These are phyloP conservation scores for Trichoderma atrobrunneum DNA, from an alignment of 2,329 filamentous ascomycete genomes.

Conservation along the genomic window DNA sequence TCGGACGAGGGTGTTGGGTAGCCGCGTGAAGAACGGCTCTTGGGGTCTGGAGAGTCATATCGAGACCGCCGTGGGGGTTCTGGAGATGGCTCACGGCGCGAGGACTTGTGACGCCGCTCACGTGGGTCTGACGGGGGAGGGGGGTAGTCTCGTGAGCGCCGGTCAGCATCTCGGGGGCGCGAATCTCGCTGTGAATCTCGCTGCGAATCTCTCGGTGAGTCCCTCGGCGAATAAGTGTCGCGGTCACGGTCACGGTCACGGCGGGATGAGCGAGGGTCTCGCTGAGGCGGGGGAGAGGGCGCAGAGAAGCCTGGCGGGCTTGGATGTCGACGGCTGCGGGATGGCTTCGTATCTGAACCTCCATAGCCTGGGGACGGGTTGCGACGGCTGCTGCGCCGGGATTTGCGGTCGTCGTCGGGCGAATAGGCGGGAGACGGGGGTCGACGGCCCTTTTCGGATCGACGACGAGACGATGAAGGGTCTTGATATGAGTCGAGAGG, in stretches of 20 bases:
- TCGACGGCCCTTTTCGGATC: background rate
- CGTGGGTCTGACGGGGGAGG: slow-evolving; percentile 2
- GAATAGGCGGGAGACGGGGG: background rate
- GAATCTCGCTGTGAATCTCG: background rate
- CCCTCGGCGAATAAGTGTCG: background rate
- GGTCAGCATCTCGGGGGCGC: slow-evolving; percentile 3
- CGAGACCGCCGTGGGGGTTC: slow-evolving; percentile 4
- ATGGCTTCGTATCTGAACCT: background rate
- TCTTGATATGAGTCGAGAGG: background rate
- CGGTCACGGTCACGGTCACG: background rate
- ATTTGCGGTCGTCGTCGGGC: background rate
- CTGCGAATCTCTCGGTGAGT: background rate
- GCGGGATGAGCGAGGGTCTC: background rate
- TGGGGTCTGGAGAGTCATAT: slow-evolving; percentile 7
- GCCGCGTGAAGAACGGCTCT: background rate
- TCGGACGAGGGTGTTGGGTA: background rate
- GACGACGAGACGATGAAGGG: background rate
- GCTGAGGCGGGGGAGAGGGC: slow-evolving; percentile 6
- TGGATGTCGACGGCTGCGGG: background rate
- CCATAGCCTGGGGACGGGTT: background rate
- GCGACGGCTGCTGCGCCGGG: slow-evolving; percentile 15
- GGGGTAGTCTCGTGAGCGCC: slow-evolving; percentile 1
- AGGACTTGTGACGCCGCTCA: slow-evolving; percentile 16
- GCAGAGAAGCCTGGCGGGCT: slow-evolving; percentile 1
- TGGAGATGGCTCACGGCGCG: slow-evolving; percentile 10